Base-by-base conservation (phyloP, 1,284 basidiomycete species). In the Sporisorium graminicola region DNA sequence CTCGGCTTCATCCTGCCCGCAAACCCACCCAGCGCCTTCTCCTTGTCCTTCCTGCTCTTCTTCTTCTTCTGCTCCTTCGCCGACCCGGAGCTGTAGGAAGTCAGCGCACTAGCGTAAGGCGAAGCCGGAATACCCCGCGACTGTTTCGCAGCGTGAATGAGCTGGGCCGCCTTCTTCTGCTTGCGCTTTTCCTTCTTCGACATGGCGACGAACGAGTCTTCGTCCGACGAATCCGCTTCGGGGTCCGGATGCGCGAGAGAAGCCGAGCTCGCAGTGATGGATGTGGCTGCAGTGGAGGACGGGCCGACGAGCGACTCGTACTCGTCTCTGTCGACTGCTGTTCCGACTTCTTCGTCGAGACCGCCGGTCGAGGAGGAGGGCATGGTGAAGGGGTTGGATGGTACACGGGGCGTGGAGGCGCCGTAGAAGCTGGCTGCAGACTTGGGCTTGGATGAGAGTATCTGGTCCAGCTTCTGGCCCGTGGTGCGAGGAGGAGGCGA, bases 391-490 rank as follows among this genome's bases (percentile, higher is more conserved):
- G 71, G 71, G 42, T 65, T 72, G 8, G 52, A 43, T 16, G 66
- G 18, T 14, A 33, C 2, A 6, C 52, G 51, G 1, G 49, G 18
- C 8, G 53, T 10, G 26, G 60, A 20, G 12, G 52, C 16, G 44
- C 61, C 74, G 46, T 76, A 76, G 62, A 76, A 76, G 59, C 74
- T 71, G 5, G 74, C 61, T 8, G 65, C 27, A n/a, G 74, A 72
- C 20, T 59, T 71, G 29, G 74, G 74, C 20, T 65, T 54, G n/a
- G 65, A 65, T 6, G 64, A 65, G 0, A 76, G 61, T 50, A 76
- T 54, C 14, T 58, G 53, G 44, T 76, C 74, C 3, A 76, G 47
- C 9, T 58, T 58, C 18, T 44, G 16, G 22, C 55, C 55, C 7
- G 62, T 42, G 26, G 55, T 56, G 10, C 9, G 22, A 0, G 22